These are phyloP conservation scores for Claviceps arundinis DNA, from an alignment of 2,329 filamentous ascomycete species.

Conservation along the genomic window DNA sequence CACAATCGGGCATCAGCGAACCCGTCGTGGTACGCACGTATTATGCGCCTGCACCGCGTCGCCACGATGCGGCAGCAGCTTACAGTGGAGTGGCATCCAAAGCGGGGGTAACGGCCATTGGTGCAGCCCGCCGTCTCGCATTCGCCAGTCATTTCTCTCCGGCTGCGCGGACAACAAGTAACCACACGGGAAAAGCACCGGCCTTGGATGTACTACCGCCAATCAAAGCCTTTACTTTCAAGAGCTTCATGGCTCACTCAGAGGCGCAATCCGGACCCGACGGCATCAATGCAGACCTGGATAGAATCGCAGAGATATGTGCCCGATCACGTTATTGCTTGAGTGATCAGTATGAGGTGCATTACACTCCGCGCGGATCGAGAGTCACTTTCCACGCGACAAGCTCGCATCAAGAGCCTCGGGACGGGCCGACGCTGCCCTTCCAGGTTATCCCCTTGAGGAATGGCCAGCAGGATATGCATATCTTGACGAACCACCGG, in stretches of 20 bases:
- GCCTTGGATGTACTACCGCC: constrained; percentile 32
- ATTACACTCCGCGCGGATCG: constrained; percentile 48
- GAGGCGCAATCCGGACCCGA: constrained; percentile 27
- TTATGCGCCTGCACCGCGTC: constrained; percentile 30
- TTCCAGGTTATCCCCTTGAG: constrained; percentile 39
- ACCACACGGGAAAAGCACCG: constrained; percentile 20
- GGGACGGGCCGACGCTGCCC: constrained; percentile 31
- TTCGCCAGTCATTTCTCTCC: constrained; percentile 19
- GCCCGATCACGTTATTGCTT: constrained; percentile 50
- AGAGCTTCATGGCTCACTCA: constrained; percentile 47
- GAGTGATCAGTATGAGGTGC: constrained; percentile 54
- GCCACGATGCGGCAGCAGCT: constrained; percentile 12
- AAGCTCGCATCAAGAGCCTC: constrained; percentile 17
- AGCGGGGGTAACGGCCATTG: constrained; percentile 16
- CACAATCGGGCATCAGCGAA: constrained; percentile 45
- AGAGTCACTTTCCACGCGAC: constrained; percentile 33
- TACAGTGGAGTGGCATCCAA: constrained; percentile 17
- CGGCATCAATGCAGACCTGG: constrained; percentile 44
- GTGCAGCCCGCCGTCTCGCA: constrained; percentile 18
- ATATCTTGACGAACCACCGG: constrained; percentile 20
- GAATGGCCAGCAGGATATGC: constrained; percentile 38
- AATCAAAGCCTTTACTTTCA: constrained; percentile 51
- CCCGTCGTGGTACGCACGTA: constrained; percentile 55
- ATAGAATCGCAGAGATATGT: constrained; percentile 55
- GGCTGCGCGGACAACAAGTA: constrained; percentile 11